Base-by-base conservation (phyloP, 2,329 filamentous ascomycete genomes). In the Aspergillus novoparasiticus region DNA sequence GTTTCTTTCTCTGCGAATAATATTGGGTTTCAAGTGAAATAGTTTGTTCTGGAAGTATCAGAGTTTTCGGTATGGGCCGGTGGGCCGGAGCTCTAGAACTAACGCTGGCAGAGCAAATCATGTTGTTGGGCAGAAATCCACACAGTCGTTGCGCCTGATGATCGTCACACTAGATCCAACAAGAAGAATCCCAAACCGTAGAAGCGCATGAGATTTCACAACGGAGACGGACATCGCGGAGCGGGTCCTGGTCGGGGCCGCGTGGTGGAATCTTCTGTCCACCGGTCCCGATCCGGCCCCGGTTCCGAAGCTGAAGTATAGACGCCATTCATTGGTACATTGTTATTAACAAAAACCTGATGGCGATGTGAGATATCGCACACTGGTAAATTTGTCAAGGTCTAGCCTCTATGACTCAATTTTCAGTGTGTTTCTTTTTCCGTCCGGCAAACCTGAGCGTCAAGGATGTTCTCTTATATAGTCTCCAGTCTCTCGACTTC, bases 371-470 rank as follows among this genome's bases (percentile, higher is more conserved):
- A 55, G 32, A 63, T 51, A 55, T 63, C 58, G 63, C 62, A 67
- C 53, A 59, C 63, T 64, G 65, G 64, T 60, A 48, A 48, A 46
- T 21, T 23, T n/a, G 48, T n/a, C 48, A 60, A 36, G 61, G 64
- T 68, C 64, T 61, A 59, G 66, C 50, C 62, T 28, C 46, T 48
- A 57, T 72, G 71, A 73, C 54, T 72, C 69, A 70, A 62, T 30
- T 36, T 51, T 45, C 41, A 50, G 32, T 19, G 19, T 23, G 14
- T 55, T 39, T 12, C n/a, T 11, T 55, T 9, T 11, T 39, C 51
- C 34, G 11, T 6, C n/a, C n/a, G n/a, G 9, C 26, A 4, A 11
- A 11, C 14, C 30, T 36, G 11, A 28, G 51, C 30, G 30, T 19
- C 30, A 19, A 30, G 3, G 23, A 26, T 16, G 34, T n/a, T 23